These are phyloP conservation scores for Kodamaea fukazawae DNA, from an alignment of 805 yeast genomes.

Conservation along the genomic window DNA sequence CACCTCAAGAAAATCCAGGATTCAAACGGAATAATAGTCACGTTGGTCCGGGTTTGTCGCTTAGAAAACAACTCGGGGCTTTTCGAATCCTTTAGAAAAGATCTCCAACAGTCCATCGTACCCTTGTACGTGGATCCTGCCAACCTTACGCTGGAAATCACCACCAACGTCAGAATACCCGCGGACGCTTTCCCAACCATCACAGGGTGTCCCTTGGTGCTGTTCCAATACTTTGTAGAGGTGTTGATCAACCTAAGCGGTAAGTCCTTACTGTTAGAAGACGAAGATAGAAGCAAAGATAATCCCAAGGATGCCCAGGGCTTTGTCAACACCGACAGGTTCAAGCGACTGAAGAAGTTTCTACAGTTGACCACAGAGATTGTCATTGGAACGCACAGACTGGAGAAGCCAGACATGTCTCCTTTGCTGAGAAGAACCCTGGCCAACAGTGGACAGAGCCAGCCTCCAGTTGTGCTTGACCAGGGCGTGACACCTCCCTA, in stretches of 20 bases:
- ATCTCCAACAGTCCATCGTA: conserved; percentile 69
- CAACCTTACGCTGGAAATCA: conserved; percentile 53
- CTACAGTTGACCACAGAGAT: conserved; percentile 79
- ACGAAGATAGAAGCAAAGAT: conserved; percentile 21
- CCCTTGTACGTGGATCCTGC: conserved; percentile 78
- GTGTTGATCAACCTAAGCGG: conserved; percentile 79
- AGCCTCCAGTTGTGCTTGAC: background rate
- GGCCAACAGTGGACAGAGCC: background rate
- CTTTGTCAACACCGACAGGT: conserved; percentile 75
- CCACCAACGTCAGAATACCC: conserved; percentile 69
- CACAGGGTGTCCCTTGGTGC: conserved; percentile 62
- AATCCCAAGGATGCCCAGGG: conserved; percentile 15
- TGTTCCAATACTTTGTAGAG: conserved; percentile 83
- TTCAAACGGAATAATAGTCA: conserved; percentile 70
- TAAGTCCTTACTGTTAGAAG: conserved; percentile 38
- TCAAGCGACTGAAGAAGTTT: conserved; percentile 73
- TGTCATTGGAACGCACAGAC: conserved; percentile 74
- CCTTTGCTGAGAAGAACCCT: conserved; percentile 6
- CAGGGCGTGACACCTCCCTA: background rate
- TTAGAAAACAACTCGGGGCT: conserved; percentile 56
- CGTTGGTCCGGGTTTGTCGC: conserved; percentile 77
- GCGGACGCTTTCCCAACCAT: conserved; percentile 86
- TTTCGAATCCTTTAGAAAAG: conserved; percentile 76
- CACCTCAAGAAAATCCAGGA: conserved; percentile 73
- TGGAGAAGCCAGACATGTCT: conserved; percentile 15